phyloP scores from a whole-genome alignment of 1,284 basidiomycete genomes.

The Kwoniella shivajii region DNA sequence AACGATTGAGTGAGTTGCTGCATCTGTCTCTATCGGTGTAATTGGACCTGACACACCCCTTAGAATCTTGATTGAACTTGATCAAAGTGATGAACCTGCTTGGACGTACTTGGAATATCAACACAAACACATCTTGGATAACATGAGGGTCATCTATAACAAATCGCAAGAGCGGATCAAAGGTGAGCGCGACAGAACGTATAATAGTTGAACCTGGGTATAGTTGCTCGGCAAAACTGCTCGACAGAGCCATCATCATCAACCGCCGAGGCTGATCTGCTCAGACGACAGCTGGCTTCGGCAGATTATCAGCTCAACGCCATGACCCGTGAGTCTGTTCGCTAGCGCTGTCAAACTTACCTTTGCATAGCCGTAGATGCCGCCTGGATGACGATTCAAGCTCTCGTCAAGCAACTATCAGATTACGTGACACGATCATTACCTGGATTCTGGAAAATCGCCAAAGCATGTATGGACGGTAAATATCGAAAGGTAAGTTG shows the following conservation, averaged over 20 bases:
- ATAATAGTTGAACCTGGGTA: neutral
- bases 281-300: constrained; percentile 35
- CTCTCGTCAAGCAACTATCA: constrained; percentile 60
- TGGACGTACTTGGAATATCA: constrained; percentile 95
- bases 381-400: constrained; percentile 78
- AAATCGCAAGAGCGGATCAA: constrained; percentile 61
- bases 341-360: neutral
- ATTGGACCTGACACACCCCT: neutral
- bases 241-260: constrained; percentile 32
- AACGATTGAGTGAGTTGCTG: constrained; percentile 75
- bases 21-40: neutral
- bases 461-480: constrained; percentile 86
- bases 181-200: constrained; percentile 55
- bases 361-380: constrained; percentile 55
- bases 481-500: constrained; percentile 75
- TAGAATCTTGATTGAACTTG: constrained; percentile 82
- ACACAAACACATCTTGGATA: constrained; percentile 78
- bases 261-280: constrained; percentile 30
- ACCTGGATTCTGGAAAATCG: constrained; percentile 92
- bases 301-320: constrained; percentile 33
- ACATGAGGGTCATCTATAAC: constrained; percentile 71
- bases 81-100: constrained; percentile 73
- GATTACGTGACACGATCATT: constrained; percentile 63
- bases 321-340: constrained; percentile 61
- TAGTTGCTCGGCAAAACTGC: constrained; percentile 15